Conservation (phyloP, 192 early-diverging fungal species). For the Entomortierella parvispora region DNA sequence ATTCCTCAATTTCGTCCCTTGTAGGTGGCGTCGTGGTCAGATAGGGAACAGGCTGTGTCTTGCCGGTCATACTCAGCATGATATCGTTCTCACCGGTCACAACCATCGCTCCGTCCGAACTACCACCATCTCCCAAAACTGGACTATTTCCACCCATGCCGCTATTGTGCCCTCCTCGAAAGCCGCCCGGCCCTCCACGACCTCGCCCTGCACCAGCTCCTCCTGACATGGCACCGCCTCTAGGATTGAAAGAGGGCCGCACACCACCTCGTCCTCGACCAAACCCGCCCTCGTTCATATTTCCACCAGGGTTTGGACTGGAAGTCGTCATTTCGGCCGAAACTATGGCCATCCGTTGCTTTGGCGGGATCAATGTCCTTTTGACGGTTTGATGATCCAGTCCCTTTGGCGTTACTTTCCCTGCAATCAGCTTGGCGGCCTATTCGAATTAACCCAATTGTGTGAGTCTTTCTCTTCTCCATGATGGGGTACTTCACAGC, state of each 20-base stretch:
- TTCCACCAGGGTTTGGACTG: neutral
- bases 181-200: constrained; percentile 3
- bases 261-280: constrained; percentile 17
- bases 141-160: constrained; percentile 5
- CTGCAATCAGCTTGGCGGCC: constrained; percentile 35
- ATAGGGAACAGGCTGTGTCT: constrained; percentile 37
- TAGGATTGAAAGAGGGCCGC: constrained; percentile 1
- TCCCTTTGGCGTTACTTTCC: constrained; percentile 41
- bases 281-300: constrained; percentile 6
- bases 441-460: constrained; percentile 2
- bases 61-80: constrained; percentile 41
- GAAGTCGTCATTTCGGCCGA: constrained; percentile 1
- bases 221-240: constrained; percentile 1
- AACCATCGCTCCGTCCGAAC: neutral
- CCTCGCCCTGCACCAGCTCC: constrained; percentile 11
- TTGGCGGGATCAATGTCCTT: constrained; percentile 31
- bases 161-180: neutral
- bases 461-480: too few species aligned
- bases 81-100: constrained; percentile 1
- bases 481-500: too few species aligned
- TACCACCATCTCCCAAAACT: neutral
- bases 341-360: neutral
- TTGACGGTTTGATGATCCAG: constrained; percentile 43
- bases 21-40: constrained; percentile 35
- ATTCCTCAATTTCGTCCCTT: constrained; percentile 32